These are phyloP conservation scores for Pleurotus sapidus DNA, from an alignment of 768 basidiomycete species.

Conservation along the genomic window DNA sequence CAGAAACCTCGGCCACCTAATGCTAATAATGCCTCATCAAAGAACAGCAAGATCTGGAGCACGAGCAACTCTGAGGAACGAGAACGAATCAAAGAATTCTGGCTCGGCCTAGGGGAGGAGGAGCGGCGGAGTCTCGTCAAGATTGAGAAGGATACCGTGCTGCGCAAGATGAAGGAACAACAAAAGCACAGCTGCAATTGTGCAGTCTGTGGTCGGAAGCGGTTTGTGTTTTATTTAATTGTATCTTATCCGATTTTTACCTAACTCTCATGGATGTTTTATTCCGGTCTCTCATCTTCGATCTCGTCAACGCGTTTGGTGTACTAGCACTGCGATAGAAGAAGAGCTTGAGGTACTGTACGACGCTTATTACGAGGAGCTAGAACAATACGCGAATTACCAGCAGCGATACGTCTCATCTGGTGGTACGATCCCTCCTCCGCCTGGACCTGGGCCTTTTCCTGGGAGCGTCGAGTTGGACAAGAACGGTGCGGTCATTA, in stretches of 20 bases:
- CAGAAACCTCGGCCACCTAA: constrained; percentile 27
- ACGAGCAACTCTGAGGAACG: constrained; percentile 91
- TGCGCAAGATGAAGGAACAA: constrained; percentile 99
- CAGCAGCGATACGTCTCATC: constrained; percentile 94
- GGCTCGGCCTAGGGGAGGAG: constrained; percentile 89
- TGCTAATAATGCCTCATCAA: constrained; percentile 27
- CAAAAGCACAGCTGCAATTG: constrained; percentile 95
- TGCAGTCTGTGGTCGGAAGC: constrained; percentile 95
- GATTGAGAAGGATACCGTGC: constrained; percentile 96
- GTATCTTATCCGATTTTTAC: constrained; percentile 18
- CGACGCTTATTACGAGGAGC: constrained; percentile 99
- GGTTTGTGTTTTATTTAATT: constrained; percentile 54
- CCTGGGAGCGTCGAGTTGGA: constrained; percentile 97
- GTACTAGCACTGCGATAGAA: constrained; percentile 88
- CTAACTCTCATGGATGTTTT: constrained; percentile 20
- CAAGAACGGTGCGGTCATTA: constrained; percentile 76
- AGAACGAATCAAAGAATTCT: constrained; percentile 97
- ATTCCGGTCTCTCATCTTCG: constrained; percentile 13
- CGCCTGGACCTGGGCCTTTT: constrained; percentile 96
- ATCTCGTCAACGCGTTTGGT: constrained; percentile 12
- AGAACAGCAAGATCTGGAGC: constrained; percentile 89
- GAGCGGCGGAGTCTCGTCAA: constrained; percentile 91
- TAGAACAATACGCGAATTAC: constrained; percentile 98
- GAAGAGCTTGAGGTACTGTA: constrained; percentile 99
- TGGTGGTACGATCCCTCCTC: constrained; percentile 85